Conservation (phyloP, 2,329 filamentous ascomycete genomes). For the Aspergillus flavus region DNA sequence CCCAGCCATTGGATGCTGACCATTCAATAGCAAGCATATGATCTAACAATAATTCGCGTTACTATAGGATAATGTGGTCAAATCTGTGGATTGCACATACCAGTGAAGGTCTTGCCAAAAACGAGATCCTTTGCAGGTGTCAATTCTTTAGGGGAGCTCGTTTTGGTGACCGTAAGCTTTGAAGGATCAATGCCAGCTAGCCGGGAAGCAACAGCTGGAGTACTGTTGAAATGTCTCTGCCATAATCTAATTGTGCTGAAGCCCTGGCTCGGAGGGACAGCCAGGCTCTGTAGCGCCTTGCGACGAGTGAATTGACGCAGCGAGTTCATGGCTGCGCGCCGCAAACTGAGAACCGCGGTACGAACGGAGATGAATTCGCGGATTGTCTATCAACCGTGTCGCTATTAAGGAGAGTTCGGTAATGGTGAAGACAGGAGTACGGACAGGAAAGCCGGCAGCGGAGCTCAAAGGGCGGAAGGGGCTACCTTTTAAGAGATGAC, state of each 20-base stretch:
- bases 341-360: neutral
- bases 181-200: constrained; percentile 74
- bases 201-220: constrained; percentile 33
- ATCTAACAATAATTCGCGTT: constrained; percentile 58
- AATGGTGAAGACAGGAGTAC: neutral
- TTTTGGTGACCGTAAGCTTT: constrained; percentile 74
- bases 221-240: constrained; percentile 53
- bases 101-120: constrained; percentile 90
- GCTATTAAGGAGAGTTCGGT: neutral
- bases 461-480: constrained; percentile 17
- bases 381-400: neutral
- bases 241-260: constrained; percentile 41
- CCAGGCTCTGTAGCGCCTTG: constrained; percentile 30
- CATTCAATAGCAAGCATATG: constrained; percentile 97
- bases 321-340: constrained; percentile 33
- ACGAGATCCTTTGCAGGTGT: constrained; percentile 78
- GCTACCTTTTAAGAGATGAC: constrained; percentile 27
- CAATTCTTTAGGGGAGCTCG: constrained; percentile 72
- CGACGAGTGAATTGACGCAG: constrained; percentile 39
- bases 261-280: constrained; percentile 27
- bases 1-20: constrained; percentile 83
- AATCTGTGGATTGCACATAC: constrained; percentile 47
- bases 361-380: neutral
- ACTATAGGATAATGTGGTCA: constrained; percentile 14
- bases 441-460: constrained; percentile 6